These are phyloP conservation scores for Drosera capensis DNA, from an alignment of 148 eudicot species.

Conservation along the genomic window DNA sequence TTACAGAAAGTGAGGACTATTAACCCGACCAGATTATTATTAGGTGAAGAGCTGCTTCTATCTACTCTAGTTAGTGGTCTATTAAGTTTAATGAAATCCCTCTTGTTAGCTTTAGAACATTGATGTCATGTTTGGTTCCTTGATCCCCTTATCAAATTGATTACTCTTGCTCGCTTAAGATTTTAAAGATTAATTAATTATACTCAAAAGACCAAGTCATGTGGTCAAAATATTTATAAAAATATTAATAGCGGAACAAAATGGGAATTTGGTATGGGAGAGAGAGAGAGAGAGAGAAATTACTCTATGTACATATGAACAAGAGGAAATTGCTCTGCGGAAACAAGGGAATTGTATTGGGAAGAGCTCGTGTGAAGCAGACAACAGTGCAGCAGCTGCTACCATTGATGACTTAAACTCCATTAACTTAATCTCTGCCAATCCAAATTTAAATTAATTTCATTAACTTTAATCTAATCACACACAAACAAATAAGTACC, in stretches of 20 bases:
- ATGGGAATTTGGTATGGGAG: background rate
- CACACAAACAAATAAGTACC: background rate
- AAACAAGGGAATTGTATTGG: constrained; percentile 27
- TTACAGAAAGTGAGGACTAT: too few species aligned
- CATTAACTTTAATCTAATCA: background rate
- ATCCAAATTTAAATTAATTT: background rate
- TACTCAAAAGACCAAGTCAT: background rate
- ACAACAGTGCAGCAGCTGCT: constrained; percentile 41
- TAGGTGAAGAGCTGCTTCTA: too few species aligned
- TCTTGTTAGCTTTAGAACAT: too few species aligned
- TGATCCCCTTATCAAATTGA: too few species aligned
- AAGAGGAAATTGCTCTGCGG: constrained; percentile 19
- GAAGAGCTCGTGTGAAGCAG: constrained; percentile 33
- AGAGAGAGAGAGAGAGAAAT: background rate
- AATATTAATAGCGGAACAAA: background rate
- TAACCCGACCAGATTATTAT: too few species aligned
- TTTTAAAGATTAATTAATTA: background rate
- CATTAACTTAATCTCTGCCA: constrained; percentile 24
- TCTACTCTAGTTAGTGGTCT: too few species aligned
- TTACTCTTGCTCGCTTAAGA: background rate
- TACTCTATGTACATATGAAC: constrained; percentile 29
- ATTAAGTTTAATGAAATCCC: too few species aligned
- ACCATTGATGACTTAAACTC: constrained; percentile 40
- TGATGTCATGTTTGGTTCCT: too few species aligned
- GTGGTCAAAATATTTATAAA: background rate